Base-by-base conservation (phyloP, 2,329 filamentous ascomycete genomes). In the Paecilomyces sp. region DNA sequence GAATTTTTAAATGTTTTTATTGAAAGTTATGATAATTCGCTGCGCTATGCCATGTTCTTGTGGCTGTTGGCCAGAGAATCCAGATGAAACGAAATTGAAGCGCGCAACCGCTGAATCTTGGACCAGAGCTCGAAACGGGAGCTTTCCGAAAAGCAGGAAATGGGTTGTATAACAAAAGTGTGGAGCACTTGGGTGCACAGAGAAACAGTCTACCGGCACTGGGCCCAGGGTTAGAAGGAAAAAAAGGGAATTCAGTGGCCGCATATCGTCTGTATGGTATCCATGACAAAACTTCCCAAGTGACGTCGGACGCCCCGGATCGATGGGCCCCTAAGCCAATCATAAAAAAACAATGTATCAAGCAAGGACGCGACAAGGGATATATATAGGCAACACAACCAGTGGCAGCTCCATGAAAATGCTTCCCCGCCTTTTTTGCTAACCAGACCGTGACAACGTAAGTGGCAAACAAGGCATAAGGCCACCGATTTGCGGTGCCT, bases 351-450 rank as follows among this genome's bases (percentile, higher is more conserved):
- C 31, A 33, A 33, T 33, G 41, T 22, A 53, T 30, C 51, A 53
- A 53, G 51, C 51, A 53, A 33, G 28, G 51, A 53, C 51, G 51
- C 51, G 24, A 25, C 28, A 25, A 53, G 51, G 51, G 51, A 53
- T 53, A 53, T 53, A 25, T 53, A 25, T 53, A 30, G 51, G 51
- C 24, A 53, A 53, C 22, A 53, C 51, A 53, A 30, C 22, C 51
- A 53, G 15, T 53, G 24, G 51, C 51, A 53, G 51, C 51, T 53
- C 51, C 51, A n/a, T 53, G 51, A 53, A 53, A 53, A 53, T 53
- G 51, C 51, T 53, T 53, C 51, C 15, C 51, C 51, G 24, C 51
- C 51, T 30, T 30, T 24, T 53, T 53, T 53, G 22, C 51, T 30
- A 53, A 53, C 22, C 51, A 53, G 51, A 53, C 51, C 28, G 28